These are phyloP conservation scores for Trametes maxima DNA, from an alignment of 768 basidiomycete species.

Conservation along the genomic window DNA sequence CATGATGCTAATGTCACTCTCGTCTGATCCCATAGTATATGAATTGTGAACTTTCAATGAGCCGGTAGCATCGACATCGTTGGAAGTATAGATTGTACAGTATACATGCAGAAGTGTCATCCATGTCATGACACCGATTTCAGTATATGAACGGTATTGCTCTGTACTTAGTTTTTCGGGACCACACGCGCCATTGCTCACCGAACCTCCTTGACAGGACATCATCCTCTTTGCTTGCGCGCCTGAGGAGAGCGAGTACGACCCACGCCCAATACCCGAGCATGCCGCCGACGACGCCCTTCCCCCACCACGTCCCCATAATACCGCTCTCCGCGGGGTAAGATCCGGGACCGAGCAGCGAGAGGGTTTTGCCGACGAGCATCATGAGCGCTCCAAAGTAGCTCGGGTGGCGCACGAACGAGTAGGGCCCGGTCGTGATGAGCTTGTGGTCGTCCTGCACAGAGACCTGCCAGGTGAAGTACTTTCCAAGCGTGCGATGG, in stretches of 20 bases:
- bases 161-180: conserved; percentile 6
- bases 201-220: conserved; percentile 7
- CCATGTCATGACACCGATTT: not conserved
- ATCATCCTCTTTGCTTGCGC: not conserved
- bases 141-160: conserved; percentile 14
- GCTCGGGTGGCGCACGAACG: conserved; percentile 18
- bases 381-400: conserved; percentile 3
- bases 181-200: conserved; percentile 12
- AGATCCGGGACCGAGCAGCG: not conserved
- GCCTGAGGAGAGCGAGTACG: not conserved
- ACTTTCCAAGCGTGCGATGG: conserved; percentile 11
- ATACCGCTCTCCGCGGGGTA: not conserved
- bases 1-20: no score
- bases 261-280: not conserved
- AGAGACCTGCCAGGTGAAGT: conserved; percentile 18
- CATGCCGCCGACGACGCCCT: not conserved
- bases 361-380: conserved; percentile 1
- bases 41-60: no score
- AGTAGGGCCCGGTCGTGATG: conserved; percentile 19
- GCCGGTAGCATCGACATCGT: no score
- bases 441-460: conserved; percentile 14
- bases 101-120: not conserved
- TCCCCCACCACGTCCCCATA: not conserved
- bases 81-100: no score
- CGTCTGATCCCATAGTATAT: no score